Percentiles rank a stretch among this genome's conserved stretches.
Conservation (phyloP, 441 rosid genomes). For the Hypseocharis bilobata region DNA sequence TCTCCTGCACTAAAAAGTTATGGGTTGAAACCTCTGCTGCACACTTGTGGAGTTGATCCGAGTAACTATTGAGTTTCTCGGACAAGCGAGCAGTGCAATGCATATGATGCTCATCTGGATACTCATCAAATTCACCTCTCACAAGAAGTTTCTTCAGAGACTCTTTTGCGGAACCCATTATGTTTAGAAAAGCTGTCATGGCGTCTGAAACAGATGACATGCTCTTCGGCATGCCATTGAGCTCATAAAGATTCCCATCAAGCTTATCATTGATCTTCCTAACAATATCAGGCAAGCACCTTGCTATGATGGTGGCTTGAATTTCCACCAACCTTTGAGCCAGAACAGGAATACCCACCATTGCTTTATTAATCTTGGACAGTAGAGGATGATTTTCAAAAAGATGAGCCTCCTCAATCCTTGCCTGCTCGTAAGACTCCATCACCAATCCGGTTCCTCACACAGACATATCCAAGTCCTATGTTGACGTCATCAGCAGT, state of each 20-base stretch:
- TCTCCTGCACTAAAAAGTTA: constrained; percentile 11
- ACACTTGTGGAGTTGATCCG: neutral
- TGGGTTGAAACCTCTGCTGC: neutral
- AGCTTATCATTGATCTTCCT: constrained; percentile 15
- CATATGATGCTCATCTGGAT: constrained; percentile 12
- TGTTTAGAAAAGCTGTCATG: no score
- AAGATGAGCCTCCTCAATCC: constrained; percentile 5
- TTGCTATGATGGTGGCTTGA: constrained; percentile 11
- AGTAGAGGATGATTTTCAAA: no score
- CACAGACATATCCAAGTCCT: no score
- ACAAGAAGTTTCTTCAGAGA: constrained; percentile 15
- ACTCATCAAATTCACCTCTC: constrained; percentile 19
- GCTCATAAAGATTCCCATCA: no score
- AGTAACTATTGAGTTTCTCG: constrained; percentile 11
- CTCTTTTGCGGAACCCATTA: constrained; percentile 17
- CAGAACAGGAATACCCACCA: constrained; percentile 18
- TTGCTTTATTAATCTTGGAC: constrained; percentile 8
- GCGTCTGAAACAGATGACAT: no score
- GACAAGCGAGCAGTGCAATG: constrained; percentile 12
- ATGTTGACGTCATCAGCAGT: no score
- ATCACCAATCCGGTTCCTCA: no score
- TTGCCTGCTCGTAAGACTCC: constrained; percentile 16
- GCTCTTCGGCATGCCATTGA: no score
- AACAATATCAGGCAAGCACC: constrained; percentile 14
- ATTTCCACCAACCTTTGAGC: constrained; percentile 17